phyloP scores from a whole-genome alignment of 208 protist genomes.

The Leishmania tropica region DNA sequence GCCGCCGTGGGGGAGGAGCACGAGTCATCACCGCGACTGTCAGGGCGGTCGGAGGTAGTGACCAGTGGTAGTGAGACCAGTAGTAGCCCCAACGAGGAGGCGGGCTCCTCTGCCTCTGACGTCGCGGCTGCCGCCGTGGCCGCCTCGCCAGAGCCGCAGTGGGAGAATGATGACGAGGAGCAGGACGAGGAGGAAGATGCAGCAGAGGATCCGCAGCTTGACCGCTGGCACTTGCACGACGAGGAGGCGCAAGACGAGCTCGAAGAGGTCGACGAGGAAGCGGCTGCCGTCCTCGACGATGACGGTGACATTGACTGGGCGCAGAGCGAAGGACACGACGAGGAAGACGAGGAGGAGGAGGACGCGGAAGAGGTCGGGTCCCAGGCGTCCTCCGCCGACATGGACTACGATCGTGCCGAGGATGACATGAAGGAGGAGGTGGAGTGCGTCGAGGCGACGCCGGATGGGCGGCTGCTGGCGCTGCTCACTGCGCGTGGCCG shows the following conservation, averaged over 20 bases:
- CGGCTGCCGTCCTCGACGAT: not conserved
- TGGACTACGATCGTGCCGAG: slow-evolving; percentile 43
- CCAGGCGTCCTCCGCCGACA: slow-evolving; percentile 42
- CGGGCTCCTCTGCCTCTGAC: not conserved
- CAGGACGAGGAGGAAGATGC: not conserved
- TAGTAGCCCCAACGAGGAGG: not conserved
- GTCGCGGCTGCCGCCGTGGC: not conserved
- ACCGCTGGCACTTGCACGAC: not conserved
- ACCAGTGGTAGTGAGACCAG: not conserved
- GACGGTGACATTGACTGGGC: slow-evolving; percentile 7
- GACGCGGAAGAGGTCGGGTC: slow-evolving; percentile 28
- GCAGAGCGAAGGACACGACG: slow-evolving; percentile 10
- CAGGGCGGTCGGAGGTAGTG: not conserved
- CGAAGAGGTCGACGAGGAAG: slow-evolving; percentile 18
- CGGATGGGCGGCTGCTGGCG: slow-evolving; percentile 58
- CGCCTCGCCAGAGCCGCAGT: not conserved
- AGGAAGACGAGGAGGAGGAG: slow-evolving; percentile 16
- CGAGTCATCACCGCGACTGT: not conserved
- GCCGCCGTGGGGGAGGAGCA: not conserved
- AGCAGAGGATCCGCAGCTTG: slow-evolving; percentile 3
- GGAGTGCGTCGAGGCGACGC: slow-evolving; percentile 61
- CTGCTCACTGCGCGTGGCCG: slow-evolving; percentile 68
- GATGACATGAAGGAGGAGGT: slow-evolving; percentile 71
- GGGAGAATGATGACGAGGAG: slow-evolving; percentile 3
- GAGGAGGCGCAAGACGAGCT: slow-evolving; percentile 1